Base-by-base conservation (phyloP, 1,284 basidiomycete species). In the Butyriboletus appendiculatus region DNA sequence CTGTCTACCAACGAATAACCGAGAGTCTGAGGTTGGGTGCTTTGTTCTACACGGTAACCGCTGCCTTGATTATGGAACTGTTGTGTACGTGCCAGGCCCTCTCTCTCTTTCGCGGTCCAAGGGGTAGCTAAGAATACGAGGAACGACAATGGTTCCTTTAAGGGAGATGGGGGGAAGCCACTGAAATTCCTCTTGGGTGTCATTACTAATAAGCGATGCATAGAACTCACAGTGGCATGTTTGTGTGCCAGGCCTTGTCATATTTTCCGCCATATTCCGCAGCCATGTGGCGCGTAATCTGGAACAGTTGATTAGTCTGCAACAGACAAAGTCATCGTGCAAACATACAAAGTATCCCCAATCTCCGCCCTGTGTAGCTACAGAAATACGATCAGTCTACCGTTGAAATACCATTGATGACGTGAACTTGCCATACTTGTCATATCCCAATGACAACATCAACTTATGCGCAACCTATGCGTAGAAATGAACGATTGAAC, bases 1-100 rank as follows among this genome's bases (percentile, higher is more conserved):
- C 81, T 84, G 61, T 85, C 84, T 0, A 76, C 66, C 2, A 86
- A 68, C 15, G 70, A 62, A 59, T 85, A 85, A 0, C 81, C 82
- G 4, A 86, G 61, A 0, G 82, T 86, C 63, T 84, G 82, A 0
- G 84, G 84, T 52, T 76, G 75, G 0, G 80, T 82, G 2, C 69
- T 53, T 44, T 85, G 84, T 48, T 75, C 58, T 2, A 37, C 37
- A 14, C 60, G 53, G 59, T 84, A 85, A 11, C 79, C 82, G 4
- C 40, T 51, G 8, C 76, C 76, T 28, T 59, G 59, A 0, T 56
- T 49, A 0, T 7, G 15, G 57, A 73, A 80, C 68, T 65, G 67
- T 18, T 57, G 15, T 0, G 65, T 60, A 4, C 71, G 69, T n/a
- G 67, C 59, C 4, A 79, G 55, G 0, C 70, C 75, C 0, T 62